Percentiles rank a stretch among this genome's conserved stretches.
phyloP scores from a whole-genome alignment of 2,329 filamentous ascomycete genomes.

The Stagonosporopsis chrysanthemi region DNA sequence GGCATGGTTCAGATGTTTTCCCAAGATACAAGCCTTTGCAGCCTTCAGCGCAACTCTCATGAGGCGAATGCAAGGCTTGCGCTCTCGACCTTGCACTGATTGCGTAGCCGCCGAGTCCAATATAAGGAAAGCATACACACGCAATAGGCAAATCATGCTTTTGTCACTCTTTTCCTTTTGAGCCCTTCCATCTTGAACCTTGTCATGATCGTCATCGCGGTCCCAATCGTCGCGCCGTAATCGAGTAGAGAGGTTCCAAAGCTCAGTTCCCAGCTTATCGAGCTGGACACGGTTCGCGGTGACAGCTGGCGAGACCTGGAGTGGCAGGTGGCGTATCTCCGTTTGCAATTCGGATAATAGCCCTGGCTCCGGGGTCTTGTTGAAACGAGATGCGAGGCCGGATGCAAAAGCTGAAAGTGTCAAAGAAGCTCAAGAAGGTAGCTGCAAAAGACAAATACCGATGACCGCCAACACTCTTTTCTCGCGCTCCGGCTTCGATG shows the following conservation, averaged over 20 bases:
- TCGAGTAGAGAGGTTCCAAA: slow-evolving; percentile 74
- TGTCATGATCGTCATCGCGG: slow-evolving; percentile 14
- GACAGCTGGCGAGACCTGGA: slow-evolving; percentile 33
- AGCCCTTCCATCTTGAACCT: slow-evolving; percentile 42
- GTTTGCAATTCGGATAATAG: slow-evolving; percentile 47
- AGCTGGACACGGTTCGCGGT: slow-evolving; percentile 56
- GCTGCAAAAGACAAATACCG: slow-evolving; percentile 20
- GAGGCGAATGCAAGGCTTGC: slow-evolving; percentile 59
- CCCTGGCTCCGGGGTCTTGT: slow-evolving; percentile 24
- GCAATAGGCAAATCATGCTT: slow-evolving; percentile 46
- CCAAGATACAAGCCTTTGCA: slow-evolving; percentile 68
- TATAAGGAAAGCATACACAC: slow-evolving; percentile 71
- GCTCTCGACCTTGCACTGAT: slow-evolving; percentile 25
- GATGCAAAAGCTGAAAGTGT: slow-evolving; percentile 45
- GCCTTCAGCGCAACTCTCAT: slow-evolving; percentile 73
- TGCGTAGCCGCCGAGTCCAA: slow-evolving; percentile 59
- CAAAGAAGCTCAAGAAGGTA: slow-evolving; percentile 2
- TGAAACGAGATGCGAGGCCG: slow-evolving; percentile 35
- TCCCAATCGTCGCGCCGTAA: slow-evolving; percentile 44
- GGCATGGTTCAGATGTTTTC: slow-evolving; percentile 64
- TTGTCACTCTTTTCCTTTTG: slow-evolving; percentile 20
- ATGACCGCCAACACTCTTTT: slow-evolving; percentile 45
- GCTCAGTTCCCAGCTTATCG: slow-evolving; percentile 62
- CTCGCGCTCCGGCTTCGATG: slow-evolving; percentile 44
- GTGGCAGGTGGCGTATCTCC: slow-evolving; percentile 53